phyloP scores from a whole-genome alignment of 1,284 basidiomycete species.

The Sporisorium reilianum region DNA sequence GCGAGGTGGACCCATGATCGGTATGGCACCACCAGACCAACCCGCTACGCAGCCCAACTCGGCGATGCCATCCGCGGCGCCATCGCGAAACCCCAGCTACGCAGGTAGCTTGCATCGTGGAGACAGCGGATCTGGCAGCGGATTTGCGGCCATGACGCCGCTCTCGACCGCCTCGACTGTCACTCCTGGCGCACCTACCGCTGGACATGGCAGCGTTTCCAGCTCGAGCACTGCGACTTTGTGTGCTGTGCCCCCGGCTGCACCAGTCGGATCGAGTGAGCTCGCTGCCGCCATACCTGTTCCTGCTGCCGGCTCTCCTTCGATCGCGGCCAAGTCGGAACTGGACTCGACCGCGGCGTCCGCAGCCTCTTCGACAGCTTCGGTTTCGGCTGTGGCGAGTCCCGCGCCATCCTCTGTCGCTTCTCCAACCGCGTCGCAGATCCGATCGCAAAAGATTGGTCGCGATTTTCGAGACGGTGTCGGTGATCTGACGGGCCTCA shows the following conservation, averaged over 20 bases:
- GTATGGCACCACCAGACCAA: conserved; percentile 35
- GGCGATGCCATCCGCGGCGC: conserved; percentile 23
- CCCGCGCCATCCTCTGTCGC: conserved; percentile 7
- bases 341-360: conserved; percentile 25
- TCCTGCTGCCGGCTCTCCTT: conserved; percentile 10
- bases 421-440: conserved; percentile 23
- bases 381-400: conserved; percentile 24
- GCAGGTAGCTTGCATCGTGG: conserved; percentile 24
- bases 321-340: conserved; percentile 15
- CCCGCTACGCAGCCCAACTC: conserved; percentile 37
- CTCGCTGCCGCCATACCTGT: conserved; percentile 7
- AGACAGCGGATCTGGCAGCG: conserved; percentile 34
- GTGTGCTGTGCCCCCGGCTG: conserved; percentile 11
- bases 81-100: conserved; percentile 34
- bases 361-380: conserved; percentile 20
- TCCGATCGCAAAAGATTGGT: conserved; percentile 42
- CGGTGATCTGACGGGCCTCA: conserved; percentile 48
- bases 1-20: conserved; percentile 35
- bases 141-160: conserved; percentile 31
- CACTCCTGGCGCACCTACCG: neutral
- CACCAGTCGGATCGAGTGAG: neutral
- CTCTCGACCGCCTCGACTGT: conserved; percentile 9
- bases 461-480: conserved; percentile 49
- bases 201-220: conserved; percentile 32
- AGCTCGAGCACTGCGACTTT: conserved; percentile 42